These are phyloP conservation scores for Umbelopsis ramanniana DNA, from an alignment of 192 early-diverging fungal genomes.

Conservation along the genomic window DNA sequence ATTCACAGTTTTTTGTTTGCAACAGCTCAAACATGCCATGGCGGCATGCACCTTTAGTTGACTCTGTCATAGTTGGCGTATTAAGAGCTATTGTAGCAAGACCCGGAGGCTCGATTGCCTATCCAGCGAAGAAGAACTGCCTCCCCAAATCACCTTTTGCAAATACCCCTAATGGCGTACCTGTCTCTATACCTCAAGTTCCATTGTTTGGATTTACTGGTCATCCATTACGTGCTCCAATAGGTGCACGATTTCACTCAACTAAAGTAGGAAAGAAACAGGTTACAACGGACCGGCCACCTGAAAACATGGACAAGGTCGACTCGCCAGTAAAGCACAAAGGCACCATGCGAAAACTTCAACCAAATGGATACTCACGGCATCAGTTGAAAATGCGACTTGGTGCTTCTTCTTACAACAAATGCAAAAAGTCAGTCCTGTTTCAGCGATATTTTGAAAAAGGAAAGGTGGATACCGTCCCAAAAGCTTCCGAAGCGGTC, in stretches of 20 bases:
- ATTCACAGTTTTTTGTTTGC: constrained; percentile 14
- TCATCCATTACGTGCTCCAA: background rate
- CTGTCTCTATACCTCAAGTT: background rate
- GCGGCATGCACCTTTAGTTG: constrained; percentile 18
- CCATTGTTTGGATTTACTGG: constrained; percentile 8
- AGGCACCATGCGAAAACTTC: background rate
- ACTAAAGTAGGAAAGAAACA: background rate
- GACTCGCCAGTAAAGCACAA: background rate
- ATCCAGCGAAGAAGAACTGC: background rate
- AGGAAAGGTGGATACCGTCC: background rate
- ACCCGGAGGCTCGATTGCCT: background rate
- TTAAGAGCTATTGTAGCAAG: constrained; percentile 8
- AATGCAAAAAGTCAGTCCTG: background rate
- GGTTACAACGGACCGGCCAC: background rate
- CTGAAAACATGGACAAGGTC: background rate
- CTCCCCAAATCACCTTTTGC: background rate
- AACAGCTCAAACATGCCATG: constrained; percentile 23
- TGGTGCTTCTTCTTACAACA: constrained; percentile 7
- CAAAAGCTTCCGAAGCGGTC: background rate
- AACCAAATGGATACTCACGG: constrained; percentile 11
- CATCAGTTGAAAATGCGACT: constrained; percentile 8
- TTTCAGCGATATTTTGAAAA: constrained; percentile 10
- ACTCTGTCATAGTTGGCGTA: constrained; percentile 22
- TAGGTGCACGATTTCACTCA: background rate
- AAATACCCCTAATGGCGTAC: constrained; percentile 14